These are phyloP conservation scores for Trametes elegans DNA, from an alignment of 768 basidiomycete species.

Conservation along the genomic window DNA sequence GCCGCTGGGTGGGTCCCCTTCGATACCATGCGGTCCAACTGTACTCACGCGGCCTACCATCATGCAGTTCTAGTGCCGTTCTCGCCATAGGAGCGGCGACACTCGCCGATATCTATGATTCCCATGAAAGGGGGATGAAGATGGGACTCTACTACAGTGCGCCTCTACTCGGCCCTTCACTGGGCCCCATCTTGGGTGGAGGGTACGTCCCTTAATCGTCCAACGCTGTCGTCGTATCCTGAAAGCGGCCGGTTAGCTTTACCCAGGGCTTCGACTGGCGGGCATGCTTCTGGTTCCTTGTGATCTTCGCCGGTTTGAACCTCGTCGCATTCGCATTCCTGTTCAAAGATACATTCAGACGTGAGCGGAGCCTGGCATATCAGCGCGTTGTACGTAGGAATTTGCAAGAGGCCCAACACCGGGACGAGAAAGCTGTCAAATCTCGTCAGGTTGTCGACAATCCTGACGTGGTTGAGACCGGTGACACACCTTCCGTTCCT, in stretches of 20 bases:
- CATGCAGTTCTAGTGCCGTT: conserved; percentile 56
- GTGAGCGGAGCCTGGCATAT: conserved; percentile 78
- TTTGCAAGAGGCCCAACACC: conserved; percentile 24
- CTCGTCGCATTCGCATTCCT: conserved; percentile 52
- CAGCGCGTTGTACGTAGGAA: conserved; percentile 55
- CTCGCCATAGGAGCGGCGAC: conserved; percentile 73
- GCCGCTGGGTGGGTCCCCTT: conserved; percentile 52
- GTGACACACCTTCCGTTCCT: conserved; percentile 19
- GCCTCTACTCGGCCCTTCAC: conserved; percentile 68
- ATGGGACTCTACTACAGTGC: conserved; percentile 81
- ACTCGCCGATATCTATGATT: conserved; percentile 74
- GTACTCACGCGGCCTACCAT: background rate
- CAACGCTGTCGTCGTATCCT: background rate
- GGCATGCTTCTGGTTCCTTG: conserved; percentile 81
- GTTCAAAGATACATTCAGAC: conserved; percentile 80
- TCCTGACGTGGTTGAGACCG: background rate
- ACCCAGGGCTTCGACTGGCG: conserved; percentile 73
- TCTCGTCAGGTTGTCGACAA: too few species aligned
- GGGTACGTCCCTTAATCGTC: conserved; percentile 16
- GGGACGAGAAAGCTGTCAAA: conserved; percentile 5
- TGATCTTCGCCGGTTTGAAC: conserved; percentile 54
- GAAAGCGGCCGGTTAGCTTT: conserved; percentile 26
- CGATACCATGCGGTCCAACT: background rate
- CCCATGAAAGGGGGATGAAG: conserved; percentile 66
- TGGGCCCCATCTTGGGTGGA: conserved; percentile 73